phyloP scores from a whole-genome alignment of 768 basidiomycete species.

The Leucocoprinus sp. region DNA sequence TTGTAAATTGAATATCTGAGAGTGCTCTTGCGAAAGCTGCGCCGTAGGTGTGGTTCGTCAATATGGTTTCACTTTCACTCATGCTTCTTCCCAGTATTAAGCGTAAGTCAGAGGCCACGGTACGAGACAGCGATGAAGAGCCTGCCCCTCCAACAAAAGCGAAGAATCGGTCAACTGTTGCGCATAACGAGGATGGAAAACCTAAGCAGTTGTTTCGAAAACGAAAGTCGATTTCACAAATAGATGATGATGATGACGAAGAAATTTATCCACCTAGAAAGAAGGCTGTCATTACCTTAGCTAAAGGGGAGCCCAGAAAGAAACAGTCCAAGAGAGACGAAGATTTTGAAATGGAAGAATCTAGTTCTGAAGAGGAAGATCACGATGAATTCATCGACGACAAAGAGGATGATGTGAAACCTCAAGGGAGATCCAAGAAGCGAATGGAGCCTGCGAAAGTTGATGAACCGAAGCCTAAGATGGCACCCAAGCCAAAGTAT shows the following conservation, averaged over 20 bases:
- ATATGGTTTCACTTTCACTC: neutral
- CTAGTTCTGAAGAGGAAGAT: constrained; percentile 12
- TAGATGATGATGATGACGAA: constrained; percentile 19
- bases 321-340: constrained; percentile 20
- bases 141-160: constrained; percentile 14
- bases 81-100: neutral
- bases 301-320: constrained; percentile 17
- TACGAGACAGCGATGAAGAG: constrained; percentile 25
- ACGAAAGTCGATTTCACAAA: neutral
- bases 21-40: neutral
- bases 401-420: constrained; percentile 21
- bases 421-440: constrained; percentile 8
- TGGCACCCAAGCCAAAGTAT: constrained; percentile 12
- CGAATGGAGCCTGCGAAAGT: constrained; percentile 13
- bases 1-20: neutral
- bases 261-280: constrained; percentile 32
- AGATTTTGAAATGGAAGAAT: constrained; percentile 18
- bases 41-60: neutral
- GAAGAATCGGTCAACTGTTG: constrained; percentile 14
- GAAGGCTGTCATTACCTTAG: constrained; percentile 24
- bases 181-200: constrained; percentile 31
- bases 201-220: neutral
- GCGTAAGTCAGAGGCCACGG: constrained; percentile 12
- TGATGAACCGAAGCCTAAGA: constrained; percentile 16
- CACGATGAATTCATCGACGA: constrained; percentile 15